These are phyloP conservation scores for bread wheat (Triticum aestivum) DNA, from an alignment of 176 grass and related monocot species.

Conservation along the genomic window IWGSC_CS_RefSeq_v2.1 NC_057808.1:34771001-34771500, in stretches of 20 bases:
- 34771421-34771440: background rate
- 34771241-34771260: background rate
- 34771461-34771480: background rate
- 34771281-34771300: background rate
- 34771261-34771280: background rate
- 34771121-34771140: slow-evolving; percentile 3
- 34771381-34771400: background rate
- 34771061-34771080: fast-evolving
- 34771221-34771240: background rate
- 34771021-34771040: background rate
- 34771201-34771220: background rate
- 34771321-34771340: background rate
- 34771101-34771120: background rate
- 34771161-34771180: slow-evolving; percentile 28
- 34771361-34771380: background rate
- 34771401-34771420: background rate
- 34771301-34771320: background rate
- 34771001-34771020: background rate
- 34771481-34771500: background rate
- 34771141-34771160: background rate
- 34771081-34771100: background rate
- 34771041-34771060: background rate
- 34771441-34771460: background rate
- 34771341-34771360: background rate
- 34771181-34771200: background rate